Conservation (phyloP, 2,329 filamentous ascomycete genomes). For the Fusarium buharicum region DNA sequence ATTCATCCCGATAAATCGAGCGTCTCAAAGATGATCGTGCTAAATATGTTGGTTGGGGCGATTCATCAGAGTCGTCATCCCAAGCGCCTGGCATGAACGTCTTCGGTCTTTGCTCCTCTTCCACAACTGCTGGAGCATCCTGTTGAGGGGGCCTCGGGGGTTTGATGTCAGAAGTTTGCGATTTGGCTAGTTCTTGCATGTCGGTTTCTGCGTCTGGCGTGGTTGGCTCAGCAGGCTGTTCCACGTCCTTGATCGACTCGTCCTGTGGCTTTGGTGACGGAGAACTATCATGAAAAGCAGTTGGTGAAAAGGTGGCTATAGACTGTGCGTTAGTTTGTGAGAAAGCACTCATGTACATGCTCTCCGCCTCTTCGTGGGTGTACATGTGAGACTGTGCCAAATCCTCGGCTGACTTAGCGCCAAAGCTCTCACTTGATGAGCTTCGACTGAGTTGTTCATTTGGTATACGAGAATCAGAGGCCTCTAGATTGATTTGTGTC, state of each 20-base stretch:
- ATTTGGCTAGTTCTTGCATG: background rate
- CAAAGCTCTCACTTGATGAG: constrained; percentile 30
- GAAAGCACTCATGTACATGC: constrained; percentile 85
- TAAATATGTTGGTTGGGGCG: constrained; percentile 17
- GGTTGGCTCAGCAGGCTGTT: background rate
- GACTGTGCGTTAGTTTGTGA: constrained; percentile 57
- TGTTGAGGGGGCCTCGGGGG: constrained; percentile 6
- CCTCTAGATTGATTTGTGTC: constrained; percentile 29
- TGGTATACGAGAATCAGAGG: constrained; percentile 10
- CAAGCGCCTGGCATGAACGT: constrained; percentile 63
- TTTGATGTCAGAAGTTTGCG: constrained; percentile 1
- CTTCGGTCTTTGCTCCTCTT: constrained; percentile 17
- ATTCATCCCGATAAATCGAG: constrained; percentile 18
- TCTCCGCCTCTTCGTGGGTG: constrained; percentile 82
- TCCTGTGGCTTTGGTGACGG: constrained; percentile 1
- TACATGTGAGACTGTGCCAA: constrained; percentile 75
- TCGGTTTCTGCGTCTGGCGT: constrained; percentile 6
- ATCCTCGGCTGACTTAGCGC: constrained; percentile 54
- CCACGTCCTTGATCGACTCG: background rate
- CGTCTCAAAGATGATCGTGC: constrained; percentile 10
- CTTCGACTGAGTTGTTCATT: constrained; percentile 25
- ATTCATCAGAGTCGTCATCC: constrained; percentile 54
- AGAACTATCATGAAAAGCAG: constrained; percentile 18
- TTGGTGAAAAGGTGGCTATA: constrained; percentile 4
- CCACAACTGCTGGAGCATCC: background rate